Conservation (phyloP, 257 asterid genomes). For the Ilex aquifolium region DNA sequence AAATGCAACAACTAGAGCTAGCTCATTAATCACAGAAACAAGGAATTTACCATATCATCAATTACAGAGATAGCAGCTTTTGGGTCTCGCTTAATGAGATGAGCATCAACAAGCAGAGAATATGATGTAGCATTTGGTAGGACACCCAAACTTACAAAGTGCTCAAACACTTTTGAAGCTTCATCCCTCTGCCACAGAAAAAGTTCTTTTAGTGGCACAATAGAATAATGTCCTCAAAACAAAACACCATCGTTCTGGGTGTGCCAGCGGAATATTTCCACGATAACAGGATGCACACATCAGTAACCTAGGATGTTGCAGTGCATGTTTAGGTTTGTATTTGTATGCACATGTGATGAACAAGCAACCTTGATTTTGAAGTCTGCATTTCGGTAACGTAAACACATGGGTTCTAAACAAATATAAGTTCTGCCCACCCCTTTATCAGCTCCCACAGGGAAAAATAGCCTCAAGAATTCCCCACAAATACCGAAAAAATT, state of each 20-base stretch:
- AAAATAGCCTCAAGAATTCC: too few relatives aligned
- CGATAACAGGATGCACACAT: too few relatives aligned
- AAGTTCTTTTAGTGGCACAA: conserved; percentile 9
- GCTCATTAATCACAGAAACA: conserved; percentile 1
- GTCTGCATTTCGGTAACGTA: not conserved
- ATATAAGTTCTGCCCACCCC: too few relatives aligned
- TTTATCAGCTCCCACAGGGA: too few relatives aligned
- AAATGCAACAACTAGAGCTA: not conserved
- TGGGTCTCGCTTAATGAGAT: conserved; percentile 64
- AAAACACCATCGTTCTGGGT: not conserved
- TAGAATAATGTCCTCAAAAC: not conserved
- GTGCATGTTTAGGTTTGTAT: not conserved
- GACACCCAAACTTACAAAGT: conserved; percentile 58
- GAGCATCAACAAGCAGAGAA: conserved; percentile 71
- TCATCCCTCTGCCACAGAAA: conserved; percentile 77
- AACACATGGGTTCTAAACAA: too few relatives aligned
- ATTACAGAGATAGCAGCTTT: conserved; percentile 64
- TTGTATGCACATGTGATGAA: not conserved
- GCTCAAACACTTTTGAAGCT: conserved; percentile 80
- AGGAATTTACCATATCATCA: conserved; percentile 63
- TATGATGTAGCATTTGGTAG: conserved; percentile 70
- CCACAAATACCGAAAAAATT: too few relatives aligned
- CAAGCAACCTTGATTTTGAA: not conserved
- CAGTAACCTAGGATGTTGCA: not conserved
- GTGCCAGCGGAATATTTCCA: too few relatives aligned